Percentiles rank a stretch among this genome's conserved stretches.
phyloP scores from a whole-genome alignment of 768 basidiomycete species.

The Mycena chlorophos region DNA sequence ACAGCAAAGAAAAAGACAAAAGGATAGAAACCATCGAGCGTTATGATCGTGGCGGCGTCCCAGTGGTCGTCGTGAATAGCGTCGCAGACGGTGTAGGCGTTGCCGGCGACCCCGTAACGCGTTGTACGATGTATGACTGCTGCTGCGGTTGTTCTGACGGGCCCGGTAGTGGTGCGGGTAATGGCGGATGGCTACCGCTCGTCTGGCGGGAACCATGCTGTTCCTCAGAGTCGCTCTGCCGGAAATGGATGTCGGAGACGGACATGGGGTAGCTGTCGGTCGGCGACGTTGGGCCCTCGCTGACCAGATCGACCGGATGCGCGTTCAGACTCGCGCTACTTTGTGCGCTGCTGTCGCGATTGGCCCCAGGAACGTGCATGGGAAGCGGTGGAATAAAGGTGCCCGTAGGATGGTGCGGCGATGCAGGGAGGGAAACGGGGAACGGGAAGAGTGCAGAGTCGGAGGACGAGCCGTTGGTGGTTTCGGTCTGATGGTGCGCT shows the following conservation, averaged over 20 bases:
- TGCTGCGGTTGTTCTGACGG: conserved; percentile 16
- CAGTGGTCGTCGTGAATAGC: neutral
- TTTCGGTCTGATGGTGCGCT: conserved; percentile 15
- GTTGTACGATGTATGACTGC: conserved; percentile 18
- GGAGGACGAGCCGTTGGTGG: conserved; percentile 22
- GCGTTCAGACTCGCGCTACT: conserved; percentile 29
- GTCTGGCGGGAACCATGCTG: conserved; percentile 25
- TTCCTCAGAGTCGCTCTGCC: conserved; percentile 41
- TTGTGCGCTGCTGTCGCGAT: conserved; percentile 6
- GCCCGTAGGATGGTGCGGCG: conserved; percentile 36
- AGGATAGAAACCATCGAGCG: neutral
- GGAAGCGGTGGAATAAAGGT: conserved; percentile 21
- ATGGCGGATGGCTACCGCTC: conserved; percentile 39
- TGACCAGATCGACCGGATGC: conserved; percentile 29
- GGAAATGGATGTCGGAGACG: conserved; percentile 54
- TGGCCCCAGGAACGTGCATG: neutral
- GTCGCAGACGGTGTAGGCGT: neutral
- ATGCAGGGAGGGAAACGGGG: conserved; percentile 46
- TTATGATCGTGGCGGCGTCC: neutral
- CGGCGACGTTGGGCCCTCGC: conserved; percentile 45
- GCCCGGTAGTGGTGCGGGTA: conserved; percentile 40
- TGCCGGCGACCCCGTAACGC: too few species aligned
- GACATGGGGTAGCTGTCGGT: conserved; percentile 59
- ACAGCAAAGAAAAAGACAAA: neutral
- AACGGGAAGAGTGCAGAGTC: conserved; percentile 42